Evolutionary conservation across 306 rosid species (phyloP), one percentile per base, ranked within the genome.

Genomic region (Rosa rugosa): DNA sequence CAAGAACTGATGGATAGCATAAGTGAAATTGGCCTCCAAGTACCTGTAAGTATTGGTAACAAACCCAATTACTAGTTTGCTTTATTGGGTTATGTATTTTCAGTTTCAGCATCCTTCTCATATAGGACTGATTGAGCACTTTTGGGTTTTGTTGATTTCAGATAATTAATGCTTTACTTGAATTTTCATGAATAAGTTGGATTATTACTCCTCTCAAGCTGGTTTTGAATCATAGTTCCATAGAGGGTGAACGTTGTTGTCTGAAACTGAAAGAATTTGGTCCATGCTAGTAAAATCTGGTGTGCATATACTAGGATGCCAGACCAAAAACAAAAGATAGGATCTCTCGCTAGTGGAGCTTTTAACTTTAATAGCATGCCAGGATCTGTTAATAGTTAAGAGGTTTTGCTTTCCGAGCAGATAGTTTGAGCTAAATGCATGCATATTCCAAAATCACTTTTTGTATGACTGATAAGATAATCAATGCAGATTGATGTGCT

Each of bases 401-500:
- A 62, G 25, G 60, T 54, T 23, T 57, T 57, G 64, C 67, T 27
- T 25, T 60, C 14, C 2, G 31, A 57, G 16, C 34, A 57, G 14
- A 57, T 57, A 20, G 34, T 22, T 8, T n/a, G 9, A 1, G 64
- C 13, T 9, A 22, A 9, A 31, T 22, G 31, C 31, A 27, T 27
- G 31, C 0, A 27, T n/a, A 6, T 27, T 69, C 51, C 23, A 8
- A 18, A 40, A 78, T 54, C 34, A 77, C 46, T 34, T 22, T 20
- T 22, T 75, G 81, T 46, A 69, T 69, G 71, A 71, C 78, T 85
- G 3, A 54, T 49, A n/a, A n/a, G n/a, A n/a, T n/a, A n/a, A 40
- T 47, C 67, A 34, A 69, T 83, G 75, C 98, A 95, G 99, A 92
- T 95, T 84, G 99, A 95, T 84, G 95, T 95, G 73, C 97, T 95